These are phyloP conservation scores for Aspergillus indologenus DNA, from an alignment of 495 filamentous ascomycete species.

Conservation along the genomic window DNA sequence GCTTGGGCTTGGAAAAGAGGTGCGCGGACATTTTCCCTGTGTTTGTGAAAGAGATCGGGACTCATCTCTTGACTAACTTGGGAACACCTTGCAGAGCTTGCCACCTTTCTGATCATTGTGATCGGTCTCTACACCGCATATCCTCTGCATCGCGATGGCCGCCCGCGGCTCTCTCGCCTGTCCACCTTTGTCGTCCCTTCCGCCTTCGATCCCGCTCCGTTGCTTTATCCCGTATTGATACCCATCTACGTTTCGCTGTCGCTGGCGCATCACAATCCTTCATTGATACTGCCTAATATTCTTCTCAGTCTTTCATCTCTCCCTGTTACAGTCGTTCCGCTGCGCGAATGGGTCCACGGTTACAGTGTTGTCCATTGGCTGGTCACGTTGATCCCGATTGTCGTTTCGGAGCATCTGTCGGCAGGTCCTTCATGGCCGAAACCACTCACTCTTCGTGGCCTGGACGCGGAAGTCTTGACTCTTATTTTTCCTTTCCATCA, in stretches of 20 bases:
- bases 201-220: conserved; percentile 83
- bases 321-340: conserved; percentile 69
- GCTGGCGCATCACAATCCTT: conserved; percentile 54
- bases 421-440: conserved; percentile 26
- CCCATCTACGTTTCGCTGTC: conserved; percentile 77
- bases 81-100: conserved; percentile 42
- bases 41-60: conserved; percentile 6
- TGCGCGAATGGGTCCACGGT: conserved; percentile 48
- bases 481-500: conserved; percentile 85
- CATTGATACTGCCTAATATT: conserved; percentile 70
- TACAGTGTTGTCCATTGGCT: conserved; percentile 69
- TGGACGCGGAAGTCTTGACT: conserved; percentile 59
- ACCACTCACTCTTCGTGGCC: conserved; percentile 38
- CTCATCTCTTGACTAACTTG: conserved; percentile 1
- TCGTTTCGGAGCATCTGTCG: conserved; percentile 46
- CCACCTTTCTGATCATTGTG: conserved; percentile 39
- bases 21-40: conserved; percentile 16
- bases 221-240: conserved; percentile 78
- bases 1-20: conserved; percentile 46
- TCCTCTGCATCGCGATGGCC: conserved; percentile 37
- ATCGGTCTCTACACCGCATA: conserved; percentile 46
- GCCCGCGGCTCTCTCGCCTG: conserved; percentile 26
- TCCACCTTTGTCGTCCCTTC: conserved; percentile 56
- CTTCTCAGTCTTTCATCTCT: conserved; percentile 76
- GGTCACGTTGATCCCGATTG: conserved; percentile 60